Evolutionary conservation across 768 basidiomycete species (phyloP).

Genomic region (Naganishia vishniacii): DNA sequence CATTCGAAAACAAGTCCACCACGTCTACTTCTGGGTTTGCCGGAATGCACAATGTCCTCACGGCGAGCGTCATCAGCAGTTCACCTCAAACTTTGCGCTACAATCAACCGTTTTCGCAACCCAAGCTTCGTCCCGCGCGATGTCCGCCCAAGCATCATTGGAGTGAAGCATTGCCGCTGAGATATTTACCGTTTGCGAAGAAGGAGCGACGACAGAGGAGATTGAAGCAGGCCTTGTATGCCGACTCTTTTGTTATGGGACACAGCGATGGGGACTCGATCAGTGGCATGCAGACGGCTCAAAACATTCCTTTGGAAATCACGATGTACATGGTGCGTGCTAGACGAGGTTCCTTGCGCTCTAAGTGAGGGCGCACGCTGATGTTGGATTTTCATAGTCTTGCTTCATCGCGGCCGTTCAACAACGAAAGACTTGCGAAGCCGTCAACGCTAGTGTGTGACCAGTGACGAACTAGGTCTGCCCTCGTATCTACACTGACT

Average conservation of each 20-base stretch:
- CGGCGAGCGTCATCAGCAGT: not conserved
- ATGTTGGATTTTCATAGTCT: no score
- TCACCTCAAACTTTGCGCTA: not conserved
- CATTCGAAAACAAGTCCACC: not conserved
- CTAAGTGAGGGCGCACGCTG: not conserved
- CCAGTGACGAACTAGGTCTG: no score
- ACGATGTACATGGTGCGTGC: slow-evolving; percentile 39
- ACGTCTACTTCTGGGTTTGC: slow-evolving; percentile 4
- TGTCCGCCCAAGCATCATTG: slow-evolving; percentile 10
- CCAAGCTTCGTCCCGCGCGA: slow-evolving; percentile 19
- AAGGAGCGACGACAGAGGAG: slow-evolving; percentile 28
- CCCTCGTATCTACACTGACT: no score
- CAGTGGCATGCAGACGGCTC: slow-evolving; percentile 23
- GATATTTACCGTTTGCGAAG: slow-evolving; percentile 28
- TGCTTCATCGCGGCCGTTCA: slow-evolving; percentile 38
- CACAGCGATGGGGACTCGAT: not conserved
- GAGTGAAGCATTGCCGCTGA: slow-evolving; percentile 19
- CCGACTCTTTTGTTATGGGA: slow-evolving; percentile 2
- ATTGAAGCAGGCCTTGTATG: slow-evolving; percentile 22
- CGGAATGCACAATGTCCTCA: not conserved
- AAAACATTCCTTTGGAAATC: slow-evolving; percentile 43
- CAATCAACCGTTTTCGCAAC: slow-evolving; percentile 11
- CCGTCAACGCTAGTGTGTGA: slow-evolving; percentile 34
- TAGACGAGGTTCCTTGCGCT: not conserved
- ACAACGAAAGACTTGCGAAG: slow-evolving; percentile 40